Evolutionary conservation across 306 rosid species (phyloP).

Genomic region (apple (Malus domestica)): DNA sequence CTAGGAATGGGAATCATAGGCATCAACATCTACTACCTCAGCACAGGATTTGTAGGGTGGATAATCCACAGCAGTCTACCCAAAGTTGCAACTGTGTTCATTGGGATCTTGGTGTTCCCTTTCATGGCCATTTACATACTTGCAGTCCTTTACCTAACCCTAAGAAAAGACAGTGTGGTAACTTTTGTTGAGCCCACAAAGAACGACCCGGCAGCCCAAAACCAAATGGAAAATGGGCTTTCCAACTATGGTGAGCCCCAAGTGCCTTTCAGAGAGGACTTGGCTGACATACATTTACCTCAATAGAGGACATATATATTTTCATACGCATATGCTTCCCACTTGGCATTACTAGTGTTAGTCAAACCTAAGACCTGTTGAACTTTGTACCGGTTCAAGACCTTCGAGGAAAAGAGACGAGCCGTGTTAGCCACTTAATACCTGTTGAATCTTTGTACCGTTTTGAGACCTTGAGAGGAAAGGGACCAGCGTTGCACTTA

Average conservation of each 20-base stretch:
- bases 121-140: conserved; percentile 52
- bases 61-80: conserved; percentile 54
- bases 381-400: background rate
- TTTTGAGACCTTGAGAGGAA: too few relatives aligned
- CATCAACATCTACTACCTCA: conserved; percentile 75
- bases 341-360: too few relatives aligned
- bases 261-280: conserved; percentile 58
- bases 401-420: too few relatives aligned
- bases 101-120: conserved; percentile 73
- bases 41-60: conserved; percentile 67
- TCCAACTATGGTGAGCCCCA: conserved; percentile 13
- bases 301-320: background rate
- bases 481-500: background rate
- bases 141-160: conserved; percentile 51
- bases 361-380: background rate
- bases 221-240: conserved; percentile 44
- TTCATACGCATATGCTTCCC: background rate
- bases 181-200: conserved; percentile 39
- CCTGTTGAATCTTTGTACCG: too few relatives aligned
- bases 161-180: conserved; percentile 54
- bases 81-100: conserved; percentile 52
- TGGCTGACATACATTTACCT: conserved; percentile 49
- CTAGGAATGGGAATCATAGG: conserved; percentile 58
- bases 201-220: conserved; percentile 37
- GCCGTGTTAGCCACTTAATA: too few relatives aligned